Evolutionary conservation across 306 rosid species (phyloP).

Genomic region (Pyrus betulifolia): DNA sequence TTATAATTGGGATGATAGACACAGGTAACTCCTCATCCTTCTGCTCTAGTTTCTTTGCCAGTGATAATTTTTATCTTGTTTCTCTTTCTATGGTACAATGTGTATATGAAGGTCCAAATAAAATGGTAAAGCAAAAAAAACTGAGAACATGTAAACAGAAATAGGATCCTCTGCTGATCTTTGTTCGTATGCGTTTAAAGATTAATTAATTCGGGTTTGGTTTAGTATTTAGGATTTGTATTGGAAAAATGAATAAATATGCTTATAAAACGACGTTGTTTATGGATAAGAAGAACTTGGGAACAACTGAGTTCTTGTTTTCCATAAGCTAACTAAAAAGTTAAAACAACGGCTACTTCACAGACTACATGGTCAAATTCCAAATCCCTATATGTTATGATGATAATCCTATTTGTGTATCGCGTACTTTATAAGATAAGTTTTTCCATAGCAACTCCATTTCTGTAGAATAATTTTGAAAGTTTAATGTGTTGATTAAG

Average conservation of each 20-base stretch:
- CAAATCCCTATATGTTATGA: too few species aligned
- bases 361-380: too few species aligned
- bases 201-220: background rate
- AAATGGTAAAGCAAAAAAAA: too few species aligned
- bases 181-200: background rate
- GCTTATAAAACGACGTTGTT: background rate
- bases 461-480: background rate
- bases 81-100: too few species aligned
- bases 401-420: background rate
- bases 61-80: background rate
- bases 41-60: background rate
- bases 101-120: too few species aligned
- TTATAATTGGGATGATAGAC: conserved; percentile 68
- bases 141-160: background rate
- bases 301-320: background rate
- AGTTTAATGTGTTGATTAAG: conserved; percentile 23
- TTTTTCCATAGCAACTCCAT: background rate
- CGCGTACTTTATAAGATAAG: background rate
- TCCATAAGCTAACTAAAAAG: background rate
- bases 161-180: background rate
- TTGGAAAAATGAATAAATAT: background rate
- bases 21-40: conserved; percentile 39
- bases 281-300: background rate
- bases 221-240: background rate
- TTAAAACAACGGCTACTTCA: background rate